Conservation (phyloP, 1,284 basidiomycete species). For the Fomes fomentarius region DNA sequence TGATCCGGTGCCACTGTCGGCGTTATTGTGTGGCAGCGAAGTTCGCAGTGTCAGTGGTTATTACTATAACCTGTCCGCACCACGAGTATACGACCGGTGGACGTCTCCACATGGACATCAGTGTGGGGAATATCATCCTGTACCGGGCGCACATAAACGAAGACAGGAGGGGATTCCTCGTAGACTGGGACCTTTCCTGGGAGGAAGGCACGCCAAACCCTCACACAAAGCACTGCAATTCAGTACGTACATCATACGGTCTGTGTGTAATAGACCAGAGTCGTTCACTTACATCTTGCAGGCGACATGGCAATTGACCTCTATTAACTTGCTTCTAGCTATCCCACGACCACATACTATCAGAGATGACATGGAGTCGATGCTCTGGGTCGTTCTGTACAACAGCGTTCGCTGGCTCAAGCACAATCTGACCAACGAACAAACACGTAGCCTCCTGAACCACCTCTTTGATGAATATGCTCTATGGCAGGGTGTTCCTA, state of each 20-base stretch:
- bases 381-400: not conserved
- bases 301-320: not conserved
- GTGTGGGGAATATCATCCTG: slow-evolving; percentile 15
- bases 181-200: slow-evolving; percentile 23
- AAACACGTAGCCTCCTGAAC: too few species aligned
- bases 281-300: not conserved
- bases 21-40: too few species aligned
- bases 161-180: slow-evolving; percentile 5
- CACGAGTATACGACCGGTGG: too few species aligned
- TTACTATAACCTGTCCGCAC: too few species aligned
- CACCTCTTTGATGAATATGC: too few species aligned
- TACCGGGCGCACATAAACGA: not conserved
- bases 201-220: too few species aligned
- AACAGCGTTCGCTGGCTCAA: not conserved
- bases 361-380: not conserved
- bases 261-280: not conserved
- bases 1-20: too few species aligned
- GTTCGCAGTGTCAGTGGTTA: too few species aligned
- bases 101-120: slow-evolving; percentile 18
- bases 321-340: not conserved
- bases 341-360: not conserved
- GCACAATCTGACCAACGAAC: too few species aligned
- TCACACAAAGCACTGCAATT: not conserved
- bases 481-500: too few species aligned
- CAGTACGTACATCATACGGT: not conserved